Evolutionary conservation across 371 early-diverging fungal genomes (phyloP).

Genomic region (Apophysomyces elegans): DNA sequence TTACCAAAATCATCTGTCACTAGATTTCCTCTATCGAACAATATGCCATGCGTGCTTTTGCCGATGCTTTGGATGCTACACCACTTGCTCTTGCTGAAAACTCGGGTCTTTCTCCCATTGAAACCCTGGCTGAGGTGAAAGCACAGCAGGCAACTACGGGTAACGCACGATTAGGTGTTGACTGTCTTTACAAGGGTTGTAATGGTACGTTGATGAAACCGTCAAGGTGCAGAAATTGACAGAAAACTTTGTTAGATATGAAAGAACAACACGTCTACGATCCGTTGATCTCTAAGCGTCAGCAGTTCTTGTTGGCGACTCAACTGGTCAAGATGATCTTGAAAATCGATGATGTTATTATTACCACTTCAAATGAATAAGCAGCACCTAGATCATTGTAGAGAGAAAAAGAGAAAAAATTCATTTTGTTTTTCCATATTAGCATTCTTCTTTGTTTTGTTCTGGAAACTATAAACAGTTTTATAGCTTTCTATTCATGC

Average conservation of each 20-base stretch:
- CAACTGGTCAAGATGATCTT: constrained; percentile 99
- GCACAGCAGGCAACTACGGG: constrained; percentile 88
- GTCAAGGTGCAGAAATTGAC: neutral
- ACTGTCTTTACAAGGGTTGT: constrained; percentile 91
- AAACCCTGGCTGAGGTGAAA: constrained; percentile 93
- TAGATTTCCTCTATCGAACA: constrained; percentile 91
- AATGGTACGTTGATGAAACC: constrained; percentile 57
- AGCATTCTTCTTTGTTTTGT: constrained; percentile 1
- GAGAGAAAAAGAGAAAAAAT: neutral
- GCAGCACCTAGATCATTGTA: neutral
- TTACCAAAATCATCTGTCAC: neutral
- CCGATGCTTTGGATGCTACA: constrained; percentile 95
- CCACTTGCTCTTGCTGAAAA: constrained; percentile 98
- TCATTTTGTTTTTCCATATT: too few relatives aligned
- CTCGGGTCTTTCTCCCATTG: constrained; percentile 96
- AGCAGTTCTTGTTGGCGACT: constrained; percentile 97
- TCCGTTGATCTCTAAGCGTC: constrained; percentile 98
- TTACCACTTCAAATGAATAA: constrained; percentile 32
- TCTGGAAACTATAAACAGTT: too few relatives aligned
- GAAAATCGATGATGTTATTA: constrained; percentile 96
- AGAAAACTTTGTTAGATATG: constrained; percentile 74
- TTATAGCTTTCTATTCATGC: too few relatives aligned
- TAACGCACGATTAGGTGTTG: constrained; percentile 93
- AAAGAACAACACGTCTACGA: constrained; percentile 97
- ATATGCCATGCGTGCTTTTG: constrained; percentile 98